Evolutionary conservation across 345 rosid genomes (phyloP), one percentile per base, ranked within the genome.

Genomic region (Lenwebbia sp.): DNA sequence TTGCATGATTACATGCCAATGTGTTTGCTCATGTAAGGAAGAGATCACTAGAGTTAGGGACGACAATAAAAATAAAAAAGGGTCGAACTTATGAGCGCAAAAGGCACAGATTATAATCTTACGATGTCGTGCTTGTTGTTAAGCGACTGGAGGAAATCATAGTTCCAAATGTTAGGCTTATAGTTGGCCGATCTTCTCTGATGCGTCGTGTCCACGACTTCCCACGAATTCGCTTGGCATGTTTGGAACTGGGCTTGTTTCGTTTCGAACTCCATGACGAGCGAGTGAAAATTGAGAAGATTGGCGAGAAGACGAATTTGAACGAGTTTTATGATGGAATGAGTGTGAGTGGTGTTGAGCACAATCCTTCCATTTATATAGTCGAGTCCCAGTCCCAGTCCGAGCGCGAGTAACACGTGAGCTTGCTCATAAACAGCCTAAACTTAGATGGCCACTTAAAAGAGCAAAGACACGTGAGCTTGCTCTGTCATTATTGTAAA

Each of bases 141-240:
- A 85, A 92, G 91, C 22, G 92, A 89, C 41, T 87, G 92, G 30
- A 93, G 74, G 84, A 93, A 89, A 88, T 89, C 92, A 54, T 89
- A 87, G 54, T 89, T 90, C 95, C 95, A 93, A 54, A 90, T 90
- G 88, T 85, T 91, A 21, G 95, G 92, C 84, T 89, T 90, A 83
- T 93, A 93, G 85, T 88, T 86, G 55, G 93, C 91, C 10, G 92
- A 90, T 55, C 93, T 86, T 83, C 93, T 88, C 47, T 84, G 82
- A 3, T 83, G 88, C 51, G 3, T 40, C 21, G 22, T 60, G 25
- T 62, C 84, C 82, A 41, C 14, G 52, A 53, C 84, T 85, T 84
- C 28, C 11, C 13, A 25, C 6, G 17, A 8, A 33, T 33, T 65
- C 44, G 25, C 78, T 33, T 8, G 78, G 78, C 44, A 17, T 19